Percentiles rank a stretch among this genome's conserved stretches.
Evolutionary conservation across 1,284 basidiomycete genomes (phyloP).

Genomic region (Papiliotrema flavescens): DNA sequence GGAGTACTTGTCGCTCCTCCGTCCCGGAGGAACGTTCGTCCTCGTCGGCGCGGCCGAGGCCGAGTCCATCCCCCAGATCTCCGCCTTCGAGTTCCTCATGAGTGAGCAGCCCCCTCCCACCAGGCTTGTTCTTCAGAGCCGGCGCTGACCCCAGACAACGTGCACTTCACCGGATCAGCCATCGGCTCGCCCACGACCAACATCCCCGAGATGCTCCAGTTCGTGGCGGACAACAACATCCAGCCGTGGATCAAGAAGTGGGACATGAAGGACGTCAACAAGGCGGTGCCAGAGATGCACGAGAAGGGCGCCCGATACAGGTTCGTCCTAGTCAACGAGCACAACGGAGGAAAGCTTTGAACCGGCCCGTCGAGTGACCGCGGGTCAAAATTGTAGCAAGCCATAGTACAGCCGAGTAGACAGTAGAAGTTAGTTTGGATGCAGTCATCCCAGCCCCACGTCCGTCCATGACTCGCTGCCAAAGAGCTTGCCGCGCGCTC

Average conservation of each 20-base stretch:
- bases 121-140: no score
- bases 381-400: no score
- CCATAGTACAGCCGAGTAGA: no score
- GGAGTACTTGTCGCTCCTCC: constrained; percentile 47
- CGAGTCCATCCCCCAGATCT: constrained; percentile 15
- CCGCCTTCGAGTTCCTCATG: constrained; percentile 28
- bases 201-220: constrained; percentile 48
- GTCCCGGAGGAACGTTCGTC: constrained; percentile 47
- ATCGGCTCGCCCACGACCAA: constrained; percentile 47
- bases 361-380: not conserved
- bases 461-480: no score
- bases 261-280: constrained; percentile 50
- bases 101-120: constrained; percentile 24
- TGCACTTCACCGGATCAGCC: constrained; percentile 40
- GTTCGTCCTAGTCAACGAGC: constrained; percentile 51
- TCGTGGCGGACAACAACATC: constrained; percentile 44
- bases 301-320: constrained; percentile 51
- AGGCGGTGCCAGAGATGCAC: constrained; percentile 51
- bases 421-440: no score
- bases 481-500: no score
- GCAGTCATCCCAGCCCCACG: no score
- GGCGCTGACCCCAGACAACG: constrained; percentile 17
- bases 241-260: constrained; percentile 50
- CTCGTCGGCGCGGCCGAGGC: constrained; percentile 47
- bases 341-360: constrained; percentile 34